Evolutionary conservation across 1,139 yeast species (phyloP).

Genomic region (Sugiyamaella neomexicana): DNA sequence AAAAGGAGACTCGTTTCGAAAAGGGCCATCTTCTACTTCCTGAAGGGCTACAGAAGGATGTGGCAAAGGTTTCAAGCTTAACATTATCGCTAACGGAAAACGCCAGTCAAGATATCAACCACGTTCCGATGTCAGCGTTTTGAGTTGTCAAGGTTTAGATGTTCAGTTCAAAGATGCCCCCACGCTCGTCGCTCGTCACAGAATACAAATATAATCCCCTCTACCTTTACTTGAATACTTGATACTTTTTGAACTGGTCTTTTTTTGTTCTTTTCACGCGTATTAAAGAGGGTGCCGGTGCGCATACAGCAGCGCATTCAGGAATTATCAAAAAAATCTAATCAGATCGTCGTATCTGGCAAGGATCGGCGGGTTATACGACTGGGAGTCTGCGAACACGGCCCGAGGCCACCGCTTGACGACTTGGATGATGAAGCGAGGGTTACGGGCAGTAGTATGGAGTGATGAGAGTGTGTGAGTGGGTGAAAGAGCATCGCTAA

Average conservation of each 20-base stretch:
- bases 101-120: background rate
- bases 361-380: background rate
- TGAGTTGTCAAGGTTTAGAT: no score
- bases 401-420: no score
- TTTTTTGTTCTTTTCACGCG: background rate
- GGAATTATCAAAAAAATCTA: conserved; percentile 12
- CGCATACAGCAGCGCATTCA: background rate
- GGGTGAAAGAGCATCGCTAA: no score
- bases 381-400: background rate
- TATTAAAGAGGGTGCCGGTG: background rate
- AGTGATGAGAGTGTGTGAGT: no score
- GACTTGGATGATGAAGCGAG: no score
- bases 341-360: conserved; percentile 4
- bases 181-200: no score
- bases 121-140: no score
- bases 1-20: conserved; percentile 21
- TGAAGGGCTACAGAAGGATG: background rate
- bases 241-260: no score
- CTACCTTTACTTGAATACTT: background rate
- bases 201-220: background rate
- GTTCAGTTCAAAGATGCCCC: no score
- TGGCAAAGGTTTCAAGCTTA: background rate
- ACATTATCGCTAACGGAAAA: background rate
- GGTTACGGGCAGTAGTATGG: no score
- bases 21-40: conserved; percentile 15